Conservation (phyloP, 176 grass and related monocot species). For the Secale cereale region DNA sequence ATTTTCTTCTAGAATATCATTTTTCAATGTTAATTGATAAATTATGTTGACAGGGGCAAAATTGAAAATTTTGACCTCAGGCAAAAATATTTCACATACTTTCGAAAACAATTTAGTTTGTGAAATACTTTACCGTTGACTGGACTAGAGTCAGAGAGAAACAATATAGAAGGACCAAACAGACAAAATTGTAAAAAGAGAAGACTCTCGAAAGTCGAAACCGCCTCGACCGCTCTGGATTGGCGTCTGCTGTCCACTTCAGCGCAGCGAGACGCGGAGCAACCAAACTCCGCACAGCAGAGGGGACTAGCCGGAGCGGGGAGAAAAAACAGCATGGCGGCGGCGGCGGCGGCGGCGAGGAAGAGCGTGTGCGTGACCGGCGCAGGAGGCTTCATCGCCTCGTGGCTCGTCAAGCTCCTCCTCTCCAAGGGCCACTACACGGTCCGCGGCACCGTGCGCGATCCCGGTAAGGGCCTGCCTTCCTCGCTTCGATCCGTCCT, state of each 20-base stretch:
- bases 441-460: not conserved
- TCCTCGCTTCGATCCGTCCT: not conserved
- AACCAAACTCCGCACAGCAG: not conserved
- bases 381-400: not conserved
- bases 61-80: too few relatives aligned
- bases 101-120: too few relatives aligned
- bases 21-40: too few relatives aligned
- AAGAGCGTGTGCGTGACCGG: constrained; percentile 3
- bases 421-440: not conserved
- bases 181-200: not conserved
- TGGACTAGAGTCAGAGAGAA: too few relatives aligned
- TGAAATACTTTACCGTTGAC: too few relatives aligned
- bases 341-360: not conserved
- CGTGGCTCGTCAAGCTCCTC: constrained; percentile 1
- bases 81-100: too few relatives aligned
- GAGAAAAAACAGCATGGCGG: not conserved
- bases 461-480: not conserved
- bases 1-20: too few relatives aligned
- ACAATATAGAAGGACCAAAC: not conserved
- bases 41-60: too few relatives aligned
- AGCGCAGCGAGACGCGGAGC: not conserved
- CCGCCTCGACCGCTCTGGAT: not conserved
- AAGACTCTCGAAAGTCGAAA: not conserved
- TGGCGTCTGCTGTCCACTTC: not conserved
- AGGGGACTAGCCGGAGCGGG: not conserved